Percentiles rank a stretch among this genome's conserved stretches.
Evolutionary conservation across 1,139 yeast genomes (phyloP).

Genomic region (Zygosaccharomyces sapae): DNA sequence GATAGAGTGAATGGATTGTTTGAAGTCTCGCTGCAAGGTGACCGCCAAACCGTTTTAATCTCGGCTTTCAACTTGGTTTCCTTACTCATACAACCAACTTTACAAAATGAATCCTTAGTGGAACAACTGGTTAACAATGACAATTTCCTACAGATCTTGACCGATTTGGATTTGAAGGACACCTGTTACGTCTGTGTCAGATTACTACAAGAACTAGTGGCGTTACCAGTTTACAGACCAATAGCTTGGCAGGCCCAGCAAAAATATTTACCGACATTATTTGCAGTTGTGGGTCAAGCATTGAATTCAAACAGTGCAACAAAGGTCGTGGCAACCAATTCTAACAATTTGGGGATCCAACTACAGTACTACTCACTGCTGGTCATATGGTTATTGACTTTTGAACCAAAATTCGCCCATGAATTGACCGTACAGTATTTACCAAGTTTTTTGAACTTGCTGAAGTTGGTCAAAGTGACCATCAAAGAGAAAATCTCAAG

Average conservation of each 20-base stretch:
- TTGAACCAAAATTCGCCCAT: slow-evolving; percentile 53
- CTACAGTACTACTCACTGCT: slow-evolving; percentile 76
- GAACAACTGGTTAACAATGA: slow-evolving; percentile 23
- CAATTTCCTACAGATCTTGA: slow-evolving; percentile 24
- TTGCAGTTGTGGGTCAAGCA: slow-evolving; percentile 40
- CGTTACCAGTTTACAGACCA: slow-evolving; percentile 54
- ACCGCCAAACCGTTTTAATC: slow-evolving; percentile 29
- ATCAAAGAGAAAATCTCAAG: slow-evolving; percentile 90
- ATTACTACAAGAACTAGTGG: slow-evolving; percentile 39
- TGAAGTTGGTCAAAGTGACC: slow-evolving; percentile 69
- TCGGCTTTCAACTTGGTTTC: slow-evolving; percentile 35
- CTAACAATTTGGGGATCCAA: slow-evolving; percentile 58
- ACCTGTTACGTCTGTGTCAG: slow-evolving; percentile 34
- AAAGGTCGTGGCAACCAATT: slow-evolving; percentile 41
- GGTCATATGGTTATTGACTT: slow-evolving; percentile 80
- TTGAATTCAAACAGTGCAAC: slow-evolving; percentile 23
- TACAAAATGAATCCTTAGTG: slow-evolving; percentile 23
- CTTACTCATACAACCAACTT: slow-evolving; percentile 33
- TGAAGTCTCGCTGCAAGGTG: slow-evolving; percentile 32
- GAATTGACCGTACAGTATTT: slow-evolving; percentile 45
- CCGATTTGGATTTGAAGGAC: slow-evolving; percentile 30
- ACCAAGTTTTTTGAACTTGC: slow-evolving; percentile 46
- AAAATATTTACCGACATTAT: slow-evolving; percentile 54
- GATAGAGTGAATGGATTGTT: slow-evolving; percentile 35
- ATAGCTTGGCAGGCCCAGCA: slow-evolving; percentile 53